Percentiles rank a stretch among this genome's conserved stretches.
phyloP scores from a whole-genome alignment of 2,329 filamentous ascomycete genomes.

The Phoma herbarum region DNA sequence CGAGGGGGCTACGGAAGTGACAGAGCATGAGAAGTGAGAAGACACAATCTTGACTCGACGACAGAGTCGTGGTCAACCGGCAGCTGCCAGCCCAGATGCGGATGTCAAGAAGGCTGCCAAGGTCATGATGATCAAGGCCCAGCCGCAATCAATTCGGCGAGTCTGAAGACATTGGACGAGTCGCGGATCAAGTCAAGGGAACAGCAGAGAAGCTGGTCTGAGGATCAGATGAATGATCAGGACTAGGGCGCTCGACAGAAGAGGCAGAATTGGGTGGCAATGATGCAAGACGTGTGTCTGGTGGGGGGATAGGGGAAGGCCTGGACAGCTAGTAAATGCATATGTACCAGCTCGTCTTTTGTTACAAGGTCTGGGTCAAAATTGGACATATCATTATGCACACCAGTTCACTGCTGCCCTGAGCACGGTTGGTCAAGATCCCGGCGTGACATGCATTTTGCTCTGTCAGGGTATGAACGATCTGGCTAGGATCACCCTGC shows the following conservation, averaged over 20 bases:
- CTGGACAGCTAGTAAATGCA: neutral
- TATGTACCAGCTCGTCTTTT: neutral
- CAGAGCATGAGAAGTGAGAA: conserved; percentile 33
- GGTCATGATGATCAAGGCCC: neutral
- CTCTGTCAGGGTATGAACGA: neutral
- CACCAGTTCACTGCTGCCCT: neutral
- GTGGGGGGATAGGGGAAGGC: neutral
- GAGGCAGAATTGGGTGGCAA: neutral
- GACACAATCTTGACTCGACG: neutral
- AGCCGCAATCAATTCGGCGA: neutral
- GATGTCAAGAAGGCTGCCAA: neutral
- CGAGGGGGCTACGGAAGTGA: conserved; percentile 32
- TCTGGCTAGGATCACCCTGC: conserved; percentile 4
- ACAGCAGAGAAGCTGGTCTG: neutral
- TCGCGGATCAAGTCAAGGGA: neutral
- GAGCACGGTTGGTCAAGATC: neutral
- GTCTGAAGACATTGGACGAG: neutral
- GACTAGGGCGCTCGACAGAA: neutral
- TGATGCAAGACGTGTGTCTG: neutral
- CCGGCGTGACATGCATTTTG: neutral
- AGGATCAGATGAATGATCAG: neutral
- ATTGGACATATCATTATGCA: neutral
- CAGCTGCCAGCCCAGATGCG: neutral
- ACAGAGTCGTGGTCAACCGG: neutral
- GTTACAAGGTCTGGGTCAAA: neutral